Base-by-base conservation (phyloP, 75 land plant species). In the Cryptomeria japonica region DNA sequence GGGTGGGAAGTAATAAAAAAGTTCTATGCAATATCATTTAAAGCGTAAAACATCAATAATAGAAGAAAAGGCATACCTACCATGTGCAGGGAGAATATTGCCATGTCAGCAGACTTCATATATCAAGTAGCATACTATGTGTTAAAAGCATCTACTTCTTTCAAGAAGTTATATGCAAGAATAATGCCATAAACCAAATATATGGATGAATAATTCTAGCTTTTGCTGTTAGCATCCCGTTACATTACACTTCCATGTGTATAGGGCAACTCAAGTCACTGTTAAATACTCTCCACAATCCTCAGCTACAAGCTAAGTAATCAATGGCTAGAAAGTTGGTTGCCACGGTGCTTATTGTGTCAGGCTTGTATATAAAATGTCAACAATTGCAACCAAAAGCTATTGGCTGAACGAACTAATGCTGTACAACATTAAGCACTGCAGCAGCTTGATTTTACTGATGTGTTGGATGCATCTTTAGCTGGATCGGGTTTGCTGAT, bases 401-500 rank as follows among this genome's bases (percentile, higher is more conserved):
- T 82, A n/a, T 1, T 82, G 25, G 84, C 34, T 38, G 84, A 44
- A n/a, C 42, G 31, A 82, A 82, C 32, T 82, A 28, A 22, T 82
- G 51, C 46, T 46, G 84, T 82, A 82, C 51, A 82, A 79, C 49
- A 82, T 41, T 82, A 88, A 84, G 92, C 87, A 85, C 89, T 56
- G 80, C 93, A 92, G 86, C 93, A 92, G 28, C 89, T 68, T 86
- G 91, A 90, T 73, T 86, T 88, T 25, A 36, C 61, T 53, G 87
- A 49, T 84, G 44, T 85, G 64, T 77, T 78, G 36, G 80, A 47
- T 25, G 92, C 37, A 25, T 82, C 88, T 28, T 80, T 55, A 44
- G 79, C 90, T 32, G 90, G 84, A 46, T 90, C 90, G 1, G 91
- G 86, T 64, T 92, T 92, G 73, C 82, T 92, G 88, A 92, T 88